Evolutionary conservation across 495 filamentous ascomycete species (phyloP).

Genomic region (Penicillium cataractarum): DNA sequence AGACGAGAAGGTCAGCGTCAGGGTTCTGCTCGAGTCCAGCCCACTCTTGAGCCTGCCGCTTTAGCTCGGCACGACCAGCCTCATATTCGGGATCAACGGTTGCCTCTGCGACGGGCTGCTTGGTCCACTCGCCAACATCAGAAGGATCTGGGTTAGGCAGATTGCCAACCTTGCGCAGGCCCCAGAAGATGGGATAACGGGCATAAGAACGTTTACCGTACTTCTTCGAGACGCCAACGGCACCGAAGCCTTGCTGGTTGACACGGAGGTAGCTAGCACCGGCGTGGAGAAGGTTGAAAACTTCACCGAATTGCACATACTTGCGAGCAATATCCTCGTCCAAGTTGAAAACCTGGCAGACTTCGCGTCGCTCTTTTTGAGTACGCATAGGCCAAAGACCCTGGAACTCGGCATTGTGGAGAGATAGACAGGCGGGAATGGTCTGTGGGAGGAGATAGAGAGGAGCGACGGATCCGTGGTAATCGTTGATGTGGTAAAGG

Average conservation of each 20-base stretch:
- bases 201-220: constrained; percentile 76
- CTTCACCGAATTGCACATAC: constrained; percentile 64
- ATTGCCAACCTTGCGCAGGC: constrained; percentile 69
- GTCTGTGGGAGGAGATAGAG: constrained; percentile 68
- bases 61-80: constrained; percentile 59
- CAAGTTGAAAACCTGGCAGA: constrained; percentile 70
- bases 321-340: constrained; percentile 43
- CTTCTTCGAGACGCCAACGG: constrained; percentile 74
- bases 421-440: constrained; percentile 49
- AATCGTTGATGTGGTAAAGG: constrained; percentile 81
- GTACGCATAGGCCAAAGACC: constrained; percentile 78
- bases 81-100: constrained; percentile 62
- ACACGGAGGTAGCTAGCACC: constrained; percentile 74
- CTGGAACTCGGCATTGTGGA: constrained; percentile 75
- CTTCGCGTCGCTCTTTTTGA: constrained; percentile 65
- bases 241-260: constrained; percentile 75
- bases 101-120: constrained; percentile 52
- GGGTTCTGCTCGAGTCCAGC: constrained; percentile 70
- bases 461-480: constrained; percentile 74
- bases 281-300: constrained; percentile 74
- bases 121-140: constrained; percentile 70
- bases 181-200: constrained; percentile 80
- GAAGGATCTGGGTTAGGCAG: constrained; percentile 78
- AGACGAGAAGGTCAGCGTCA: constrained; percentile 74
- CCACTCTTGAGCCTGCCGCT: constrained; percentile 76